These are phyloP conservation scores for Cladophialophora bantiana DNA, from an alignment of 2,329 filamentous ascomycete genomes.

Conservation along the genomic window DNA sequence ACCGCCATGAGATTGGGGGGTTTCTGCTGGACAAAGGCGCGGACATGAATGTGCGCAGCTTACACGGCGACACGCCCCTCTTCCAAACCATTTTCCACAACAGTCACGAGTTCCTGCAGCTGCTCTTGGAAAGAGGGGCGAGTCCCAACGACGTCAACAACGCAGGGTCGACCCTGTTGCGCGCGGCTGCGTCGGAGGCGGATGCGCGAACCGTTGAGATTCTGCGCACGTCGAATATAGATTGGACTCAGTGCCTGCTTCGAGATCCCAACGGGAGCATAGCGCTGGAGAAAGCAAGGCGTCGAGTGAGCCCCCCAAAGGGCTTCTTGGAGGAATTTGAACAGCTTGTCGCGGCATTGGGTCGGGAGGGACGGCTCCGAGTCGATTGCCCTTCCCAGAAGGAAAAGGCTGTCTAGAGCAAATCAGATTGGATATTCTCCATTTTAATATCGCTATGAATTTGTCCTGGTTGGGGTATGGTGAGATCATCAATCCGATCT, in stretches of 20 bases:
- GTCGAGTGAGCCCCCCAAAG: too few relatives aligned
- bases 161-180: neutral
- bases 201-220: neutral
- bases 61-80: constrained; percentile 19
- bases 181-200: neutral
- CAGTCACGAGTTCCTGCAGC: constrained; percentile 7
- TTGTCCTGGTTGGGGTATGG: too few relatives aligned
- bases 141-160: neutral
- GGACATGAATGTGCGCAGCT: constrained; percentile 7
- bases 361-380: too few relatives aligned
- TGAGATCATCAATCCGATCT: too few relatives aligned
- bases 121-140: neutral
- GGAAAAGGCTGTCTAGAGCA: too few relatives aligned
- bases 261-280: too few relatives aligned
- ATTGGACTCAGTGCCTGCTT: neutral
- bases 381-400: too few relatives aligned
- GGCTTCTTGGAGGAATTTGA: too few relatives aligned
- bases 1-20: neutral
- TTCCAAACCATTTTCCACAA: constrained; percentile 23
- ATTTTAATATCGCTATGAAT: too few relatives aligned
- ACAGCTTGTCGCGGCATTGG: too few relatives aligned
- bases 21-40: constrained; percentile 16
- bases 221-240: neutral
- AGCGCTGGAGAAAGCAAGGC: too few relatives aligned
- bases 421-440: too few relatives aligned